Conservation (phyloP, 768 basidiomycete genomes). For the Suillus variegatus region DNA sequence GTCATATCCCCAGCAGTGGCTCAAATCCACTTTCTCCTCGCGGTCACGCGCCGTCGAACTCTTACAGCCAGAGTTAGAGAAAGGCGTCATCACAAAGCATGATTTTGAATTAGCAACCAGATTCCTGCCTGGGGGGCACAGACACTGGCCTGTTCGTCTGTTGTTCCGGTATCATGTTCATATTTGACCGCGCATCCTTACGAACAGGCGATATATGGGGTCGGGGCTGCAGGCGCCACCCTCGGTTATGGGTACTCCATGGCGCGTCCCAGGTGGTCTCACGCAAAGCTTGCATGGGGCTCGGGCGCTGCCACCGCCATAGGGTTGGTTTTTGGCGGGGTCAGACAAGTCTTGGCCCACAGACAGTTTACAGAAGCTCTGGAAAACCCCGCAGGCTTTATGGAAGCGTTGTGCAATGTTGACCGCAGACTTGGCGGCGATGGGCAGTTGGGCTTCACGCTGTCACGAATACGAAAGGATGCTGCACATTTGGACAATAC, state of each 20-base stretch:
- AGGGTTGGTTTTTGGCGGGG: slow-evolving; percentile 36
- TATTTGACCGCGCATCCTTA: slow-evolving; percentile 5
- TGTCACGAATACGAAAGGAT: slow-evolving; percentile 24
- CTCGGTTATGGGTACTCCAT: slow-evolving; percentile 27
- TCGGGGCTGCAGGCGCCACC: slow-evolving; percentile 24
- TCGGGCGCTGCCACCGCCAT: slow-evolving; percentile 24
- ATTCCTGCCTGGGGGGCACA: slow-evolving; percentile 54
- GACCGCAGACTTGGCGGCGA: slow-evolving; percentile 32
- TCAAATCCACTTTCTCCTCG: slow-evolving; percentile 47
- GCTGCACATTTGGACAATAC: neutral
- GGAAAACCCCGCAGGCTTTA: slow-evolving; percentile 32
- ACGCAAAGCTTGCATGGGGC: slow-evolving; percentile 25
- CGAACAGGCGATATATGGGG: slow-evolving; percentile 23
- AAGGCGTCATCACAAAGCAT: slow-evolving; percentile 30
- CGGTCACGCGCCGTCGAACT: slow-evolving; percentile 34
- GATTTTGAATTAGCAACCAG: slow-evolving; percentile 58
- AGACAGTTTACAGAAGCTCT: slow-evolving; percentile 31
- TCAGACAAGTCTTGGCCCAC: slow-evolving; percentile 30
- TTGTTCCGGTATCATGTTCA: slow-evolving; percentile 12
- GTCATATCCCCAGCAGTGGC: slow-evolving; percentile 38
- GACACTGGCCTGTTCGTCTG: slow-evolving; percentile 44
- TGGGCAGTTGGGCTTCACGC: slow-evolving; percentile 28
- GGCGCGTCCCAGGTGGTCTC: slow-evolving; percentile 30
- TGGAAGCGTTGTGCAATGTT: slow-evolving; percentile 31
- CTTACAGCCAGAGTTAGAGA: slow-evolving; percentile 32